Evolutionary conservation across 1,284 basidiomycete species (phyloP).

Genomic region (Sanghuangporus baumii): DNA sequence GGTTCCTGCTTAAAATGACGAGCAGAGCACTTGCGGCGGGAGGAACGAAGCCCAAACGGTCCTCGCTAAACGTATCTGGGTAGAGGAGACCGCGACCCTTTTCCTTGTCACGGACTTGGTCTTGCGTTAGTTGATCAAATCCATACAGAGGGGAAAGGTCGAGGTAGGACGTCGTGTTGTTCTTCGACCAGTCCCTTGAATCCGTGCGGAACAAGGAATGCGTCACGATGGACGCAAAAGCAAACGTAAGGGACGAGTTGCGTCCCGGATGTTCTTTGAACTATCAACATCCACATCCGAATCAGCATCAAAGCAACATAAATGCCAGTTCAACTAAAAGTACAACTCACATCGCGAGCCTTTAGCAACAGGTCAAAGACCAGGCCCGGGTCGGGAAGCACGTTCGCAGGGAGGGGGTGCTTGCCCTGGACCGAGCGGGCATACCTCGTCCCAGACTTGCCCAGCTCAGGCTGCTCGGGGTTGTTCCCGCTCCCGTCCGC

Average conservation of each 20-base stretch:
- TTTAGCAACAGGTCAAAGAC: conserved; percentile 46
- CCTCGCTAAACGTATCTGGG: conserved; percentile 40
- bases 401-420: conserved; percentile 25
- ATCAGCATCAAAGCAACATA: neutral
- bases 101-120: conserved; percentile 35
- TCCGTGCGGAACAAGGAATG: conserved; percentile 42
- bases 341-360: conserved; percentile 27
- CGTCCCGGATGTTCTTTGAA: conserved; percentile 37
- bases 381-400: conserved; percentile 42
- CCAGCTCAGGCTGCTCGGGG: conserved; percentile 33
- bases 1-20: conserved; percentile 30
- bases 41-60: conserved; percentile 41
- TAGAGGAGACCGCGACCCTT: conserved; percentile 38
- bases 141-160: conserved; percentile 39
- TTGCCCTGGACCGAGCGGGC: conserved; percentile 38
- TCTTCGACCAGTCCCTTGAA: conserved; percentile 35
- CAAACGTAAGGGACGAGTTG: conserved; percentile 44
- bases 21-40: conserved; percentile 30
- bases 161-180: conserved; percentile 53
- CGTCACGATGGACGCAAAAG: conserved; percentile 41
- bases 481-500: conserved; percentile 43
- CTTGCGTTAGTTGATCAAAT: conserved; percentile 26
- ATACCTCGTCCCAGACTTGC: conserved; percentile 40
- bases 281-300: neutral
- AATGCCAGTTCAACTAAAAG: neutral